These are phyloP conservation scores for Psilocybe cyanescens DNA, from an alignment of 768 basidiomycete genomes.

Conservation along the genomic window DNA sequence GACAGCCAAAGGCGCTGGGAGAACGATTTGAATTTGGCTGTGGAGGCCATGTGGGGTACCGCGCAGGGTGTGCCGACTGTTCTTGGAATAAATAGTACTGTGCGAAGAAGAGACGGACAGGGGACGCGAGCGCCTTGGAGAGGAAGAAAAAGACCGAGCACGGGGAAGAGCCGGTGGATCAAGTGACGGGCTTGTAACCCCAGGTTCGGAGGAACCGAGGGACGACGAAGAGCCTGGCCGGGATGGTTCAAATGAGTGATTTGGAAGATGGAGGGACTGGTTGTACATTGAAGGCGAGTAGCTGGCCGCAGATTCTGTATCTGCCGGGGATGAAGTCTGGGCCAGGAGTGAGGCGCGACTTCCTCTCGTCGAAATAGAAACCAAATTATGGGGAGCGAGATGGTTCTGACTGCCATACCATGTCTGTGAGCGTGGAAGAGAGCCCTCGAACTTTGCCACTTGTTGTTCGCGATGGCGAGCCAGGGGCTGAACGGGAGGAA, in stretches of 20 bases:
- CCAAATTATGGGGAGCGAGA: conserved; percentile 25
- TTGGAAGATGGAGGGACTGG: conserved; percentile 25
- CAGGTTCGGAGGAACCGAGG: conserved; percentile 19
- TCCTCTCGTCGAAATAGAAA: conserved; percentile 24
- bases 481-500: conserved; percentile 69
- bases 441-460: conserved; percentile 40
- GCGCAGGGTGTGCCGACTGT: conserved; percentile 44
- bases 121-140: conserved; percentile 33
- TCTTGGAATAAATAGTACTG: conserved; percentile 33
- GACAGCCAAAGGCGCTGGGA: conserved; percentile 66
- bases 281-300: conserved; percentile 17
- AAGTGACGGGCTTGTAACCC: conserved; percentile 13
- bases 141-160: conserved; percentile 6
- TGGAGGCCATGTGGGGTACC: conserved; percentile 66
- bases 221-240: conserved; percentile 36
- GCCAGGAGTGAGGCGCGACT: conserved; percentile 39
- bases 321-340: conserved; percentile 19
- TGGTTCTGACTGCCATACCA: conserved; percentile 21
- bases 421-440: conserved; percentile 20
- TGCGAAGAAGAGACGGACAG: conserved; percentile 40
- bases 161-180: conserved; percentile 20
- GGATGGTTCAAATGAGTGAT: conserved; percentile 25
- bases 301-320: conserved; percentile 8
- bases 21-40: conserved; percentile 66
- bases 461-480: conserved; percentile 62